Evolutionary conservation across 352 stramenopile genomes (phyloP).

Genomic region (Phytophthora pluvialis): DNA sequence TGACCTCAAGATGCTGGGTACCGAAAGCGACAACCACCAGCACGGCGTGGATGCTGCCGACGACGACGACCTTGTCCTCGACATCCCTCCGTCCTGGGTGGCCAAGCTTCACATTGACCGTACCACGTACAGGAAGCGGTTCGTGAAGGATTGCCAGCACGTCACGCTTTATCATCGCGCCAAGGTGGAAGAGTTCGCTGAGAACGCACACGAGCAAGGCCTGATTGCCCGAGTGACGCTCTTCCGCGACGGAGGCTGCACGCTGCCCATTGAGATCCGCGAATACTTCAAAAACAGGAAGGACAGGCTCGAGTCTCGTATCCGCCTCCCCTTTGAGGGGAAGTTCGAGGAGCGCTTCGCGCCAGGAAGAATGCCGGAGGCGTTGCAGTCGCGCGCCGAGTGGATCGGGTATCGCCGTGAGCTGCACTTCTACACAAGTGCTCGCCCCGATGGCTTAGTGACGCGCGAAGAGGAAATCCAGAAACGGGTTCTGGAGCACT

Average conservation of each 20-base stretch:
- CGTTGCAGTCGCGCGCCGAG: constrained; percentile 83
- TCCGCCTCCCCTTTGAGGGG: constrained; percentile 82
- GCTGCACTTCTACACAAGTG: constrained; percentile 92
- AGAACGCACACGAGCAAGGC: constrained; percentile 88
- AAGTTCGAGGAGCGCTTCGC: constrained; percentile 89
- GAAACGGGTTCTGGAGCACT: constrained; percentile 87
- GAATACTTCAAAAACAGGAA: constrained; percentile 94
- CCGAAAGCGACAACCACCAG: constrained; percentile 67
- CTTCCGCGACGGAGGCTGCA: constrained; percentile 82
- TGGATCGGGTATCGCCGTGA: constrained; percentile 88
- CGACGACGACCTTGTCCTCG: constrained; percentile 75
- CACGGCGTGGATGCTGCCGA: constrained; percentile 51
- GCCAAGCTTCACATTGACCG: constrained; percentile 76
- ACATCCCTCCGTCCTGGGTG: constrained; percentile 89
- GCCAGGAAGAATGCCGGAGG: constrained; percentile 71
- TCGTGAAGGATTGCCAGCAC: constrained; percentile 85
- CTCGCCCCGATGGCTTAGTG: constrained; percentile 88
- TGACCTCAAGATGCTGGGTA: constrained; percentile 61
- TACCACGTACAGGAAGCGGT: constrained; percentile 80
- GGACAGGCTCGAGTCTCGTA: constrained; percentile 86
- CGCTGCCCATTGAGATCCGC: constrained; percentile 85
- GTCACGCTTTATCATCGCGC: constrained; percentile 90
- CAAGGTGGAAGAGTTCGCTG: constrained; percentile 95
- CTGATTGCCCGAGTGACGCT: constrained; percentile 86
- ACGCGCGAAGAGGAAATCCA: constrained; percentile 90